phyloP scores from a whole-genome alignment of 495 filamentous ascomycete genomes.

The Penicillium paradoxum region DNA sequence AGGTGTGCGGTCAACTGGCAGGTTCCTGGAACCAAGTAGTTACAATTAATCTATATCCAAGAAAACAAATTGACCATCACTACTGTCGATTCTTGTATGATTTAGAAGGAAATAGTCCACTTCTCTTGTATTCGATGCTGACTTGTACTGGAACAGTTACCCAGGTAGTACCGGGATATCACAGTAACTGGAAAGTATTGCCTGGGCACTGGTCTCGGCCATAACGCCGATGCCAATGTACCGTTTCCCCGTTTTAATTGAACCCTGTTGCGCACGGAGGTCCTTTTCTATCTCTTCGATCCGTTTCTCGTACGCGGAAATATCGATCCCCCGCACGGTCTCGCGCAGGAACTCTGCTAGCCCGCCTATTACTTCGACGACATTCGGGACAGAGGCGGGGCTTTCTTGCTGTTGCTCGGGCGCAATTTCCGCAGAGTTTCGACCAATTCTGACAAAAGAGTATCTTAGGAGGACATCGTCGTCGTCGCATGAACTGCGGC shows the following conservation, averaged over 20 bases:
- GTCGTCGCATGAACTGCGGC: neutral
- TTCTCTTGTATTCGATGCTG: no score
- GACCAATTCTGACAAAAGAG: conserved; percentile 12
- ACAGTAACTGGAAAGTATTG: neutral
- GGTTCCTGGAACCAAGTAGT: no score
- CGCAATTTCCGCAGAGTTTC: neutral
- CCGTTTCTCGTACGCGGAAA: conserved; percentile 12
- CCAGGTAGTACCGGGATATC: neutral
- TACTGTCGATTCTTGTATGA: no score
- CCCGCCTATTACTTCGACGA: conserved; percentile 11
- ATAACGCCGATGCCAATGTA: neutral
- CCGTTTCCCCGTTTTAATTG: neutral
- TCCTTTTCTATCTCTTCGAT: conserved; percentile 2
- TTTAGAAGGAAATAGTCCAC: no score
- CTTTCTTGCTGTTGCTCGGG: conserved; percentile 1
- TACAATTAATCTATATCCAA: no score
- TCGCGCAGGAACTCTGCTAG: conserved; percentile 8
- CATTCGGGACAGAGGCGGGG: neutral
- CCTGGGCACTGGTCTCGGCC: neutral
- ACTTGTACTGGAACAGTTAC: no score
- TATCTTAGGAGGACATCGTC: conserved; percentile 7
- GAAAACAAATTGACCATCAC: no score
- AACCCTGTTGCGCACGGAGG: neutral
- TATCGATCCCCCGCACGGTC: conserved; percentile 15
- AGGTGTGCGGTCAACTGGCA: no score